Conservation (phyloP, 805 yeast genomes). For the Lipomyces sp. region DNA sequence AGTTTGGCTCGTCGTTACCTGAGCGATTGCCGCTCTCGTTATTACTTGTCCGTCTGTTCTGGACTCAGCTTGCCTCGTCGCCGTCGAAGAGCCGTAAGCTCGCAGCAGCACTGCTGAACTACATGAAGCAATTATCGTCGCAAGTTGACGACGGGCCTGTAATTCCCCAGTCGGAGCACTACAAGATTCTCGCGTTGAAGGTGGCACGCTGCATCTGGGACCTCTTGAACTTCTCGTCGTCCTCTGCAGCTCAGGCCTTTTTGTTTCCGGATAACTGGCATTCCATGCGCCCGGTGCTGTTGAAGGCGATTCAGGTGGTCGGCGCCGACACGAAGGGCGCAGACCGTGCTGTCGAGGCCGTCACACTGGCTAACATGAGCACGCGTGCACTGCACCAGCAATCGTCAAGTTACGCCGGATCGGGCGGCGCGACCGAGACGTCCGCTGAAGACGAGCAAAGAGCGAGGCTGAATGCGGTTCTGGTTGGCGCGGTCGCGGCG, state of each 20-base stretch:
- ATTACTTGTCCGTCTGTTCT: constrained; percentile 60
- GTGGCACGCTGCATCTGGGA: constrained; percentile 39
- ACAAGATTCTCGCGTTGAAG: constrained; percentile 33
- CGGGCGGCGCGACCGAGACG: constrained; percentile 15
- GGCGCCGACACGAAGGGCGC: constrained; percentile 16
- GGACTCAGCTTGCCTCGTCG: constrained; percentile 59
- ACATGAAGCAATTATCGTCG: constrained; percentile 39
- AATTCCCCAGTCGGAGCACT: constrained; percentile 31
- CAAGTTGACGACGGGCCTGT: constrained; percentile 35
- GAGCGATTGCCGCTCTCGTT: constrained; percentile 48
- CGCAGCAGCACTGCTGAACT: constrained; percentile 55
- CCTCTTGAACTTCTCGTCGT: constrained; percentile 30
- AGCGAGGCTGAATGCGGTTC: constrained; percentile 25
- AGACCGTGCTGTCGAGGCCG: constrained; percentile 14
- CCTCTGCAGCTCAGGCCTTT: constrained; percentile 34
- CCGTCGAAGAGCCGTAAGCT: constrained; percentile 63
- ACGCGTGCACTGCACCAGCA: too few species aligned
- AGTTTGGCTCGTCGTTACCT: constrained; percentile 43
- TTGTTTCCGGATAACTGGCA: constrained; percentile 38
- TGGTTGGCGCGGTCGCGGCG: constrained; percentile 16
- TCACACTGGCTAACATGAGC: constrained; percentile 20
- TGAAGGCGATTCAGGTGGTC: constrained; percentile 27
- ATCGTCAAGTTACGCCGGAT: not conserved
- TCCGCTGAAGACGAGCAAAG: constrained; percentile 29
- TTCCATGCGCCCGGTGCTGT: constrained; percentile 31